phyloP scores from a whole-genome alignment of 2,329 filamentous ascomycete species.

The Orbilia javanica region DNA sequence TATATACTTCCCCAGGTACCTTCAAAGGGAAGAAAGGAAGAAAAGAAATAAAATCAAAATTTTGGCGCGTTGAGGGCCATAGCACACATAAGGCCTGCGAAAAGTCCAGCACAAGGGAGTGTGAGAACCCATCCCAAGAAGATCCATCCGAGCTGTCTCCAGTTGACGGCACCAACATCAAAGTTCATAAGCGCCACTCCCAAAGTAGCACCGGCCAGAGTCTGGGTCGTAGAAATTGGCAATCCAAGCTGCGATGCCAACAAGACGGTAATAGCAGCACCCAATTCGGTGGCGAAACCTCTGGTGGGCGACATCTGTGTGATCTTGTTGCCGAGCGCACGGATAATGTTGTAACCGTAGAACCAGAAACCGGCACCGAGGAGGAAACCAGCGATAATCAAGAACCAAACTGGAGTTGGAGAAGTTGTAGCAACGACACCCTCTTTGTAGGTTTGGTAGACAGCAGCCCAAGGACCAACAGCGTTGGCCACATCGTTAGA shows the following conservation, averaged over 20 bases:
- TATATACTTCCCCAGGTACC: not conserved
- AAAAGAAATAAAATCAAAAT: slow-evolving; percentile 61
- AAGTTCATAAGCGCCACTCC: slow-evolving; percentile 74
- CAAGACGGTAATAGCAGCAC: slow-evolving; percentile 73
- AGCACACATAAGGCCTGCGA: slow-evolving; percentile 74
- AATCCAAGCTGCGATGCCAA: slow-evolving; percentile 74
- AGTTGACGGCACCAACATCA: slow-evolving; percentile 73
- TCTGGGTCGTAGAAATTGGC: slow-evolving; percentile 75
- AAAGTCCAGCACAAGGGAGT: slow-evolving; percentile 71
- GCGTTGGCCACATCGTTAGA: slow-evolving; percentile 76
- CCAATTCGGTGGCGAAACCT: slow-evolving; percentile 73
- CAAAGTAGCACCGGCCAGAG: slow-evolving; percentile 74
- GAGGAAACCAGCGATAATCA: slow-evolving; percentile 70
- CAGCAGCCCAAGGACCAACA: slow-evolving; percentile 74
- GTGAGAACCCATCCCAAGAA: slow-evolving; percentile 74
- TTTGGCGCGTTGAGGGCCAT: slow-evolving; percentile 74
- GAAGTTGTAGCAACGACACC: slow-evolving; percentile 68
- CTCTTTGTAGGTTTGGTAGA: slow-evolving; percentile 73
- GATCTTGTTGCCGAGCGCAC: slow-evolving; percentile 73
- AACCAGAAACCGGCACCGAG: slow-evolving; percentile 73
- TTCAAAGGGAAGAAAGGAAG: no score
- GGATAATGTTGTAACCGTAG: slow-evolving; percentile 76
- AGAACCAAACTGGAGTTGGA: slow-evolving; percentile 73
- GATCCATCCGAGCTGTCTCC: slow-evolving; percentile 74
- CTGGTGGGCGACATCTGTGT: slow-evolving; percentile 74